Conservation (phyloP, 1,284 basidiomycete species). For the Tausonia pullulans region DNA sequence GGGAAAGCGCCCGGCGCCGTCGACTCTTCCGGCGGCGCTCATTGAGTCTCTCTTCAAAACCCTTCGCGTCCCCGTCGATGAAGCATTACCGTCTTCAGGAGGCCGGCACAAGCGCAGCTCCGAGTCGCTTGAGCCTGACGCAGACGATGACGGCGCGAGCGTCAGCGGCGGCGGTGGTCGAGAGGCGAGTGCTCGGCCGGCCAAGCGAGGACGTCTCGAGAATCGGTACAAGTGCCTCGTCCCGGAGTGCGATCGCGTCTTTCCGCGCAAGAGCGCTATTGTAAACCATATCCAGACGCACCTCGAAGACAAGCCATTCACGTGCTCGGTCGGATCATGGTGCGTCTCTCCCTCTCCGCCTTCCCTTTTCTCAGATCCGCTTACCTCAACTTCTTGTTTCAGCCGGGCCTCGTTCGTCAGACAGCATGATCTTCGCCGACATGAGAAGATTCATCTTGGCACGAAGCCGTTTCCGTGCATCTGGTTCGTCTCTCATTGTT, state of each 20-base stretch:
- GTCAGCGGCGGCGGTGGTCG: too few relatives aligned
- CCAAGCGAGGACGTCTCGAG: too few relatives aligned
- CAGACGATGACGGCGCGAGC: too few relatives aligned
- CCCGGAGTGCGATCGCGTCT: constrained; percentile 34
- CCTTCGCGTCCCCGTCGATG: too few relatives aligned
- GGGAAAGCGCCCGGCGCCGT: too few relatives aligned
- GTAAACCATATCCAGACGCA: constrained; percentile 41
- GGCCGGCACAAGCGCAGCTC: too few relatives aligned
- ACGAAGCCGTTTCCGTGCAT: constrained; percentile 37
- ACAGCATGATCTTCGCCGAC: constrained; percentile 37
- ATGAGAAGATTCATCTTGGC: constrained; percentile 37
- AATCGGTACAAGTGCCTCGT: constrained; percentile 34
- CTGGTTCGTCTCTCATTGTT: constrained; percentile 28
- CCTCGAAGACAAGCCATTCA: constrained; percentile 40
- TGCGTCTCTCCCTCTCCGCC: constrained; percentile 19
- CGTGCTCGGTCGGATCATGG: constrained; percentile 34
- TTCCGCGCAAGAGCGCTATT: constrained; percentile 39
- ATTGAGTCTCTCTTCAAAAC: too few relatives aligned
- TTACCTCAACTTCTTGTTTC: background rate
- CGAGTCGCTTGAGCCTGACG: too few relatives aligned
- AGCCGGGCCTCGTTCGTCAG: constrained; percentile 37
- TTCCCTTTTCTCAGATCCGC: background rate
- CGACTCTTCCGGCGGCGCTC: too few relatives aligned
- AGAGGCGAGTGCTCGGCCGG: too few relatives aligned
- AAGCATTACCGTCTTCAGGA: too few relatives aligned